phyloP scores from a whole-genome alignment of 352 stramenopile species.

The Phytophthora rubi region DNA sequence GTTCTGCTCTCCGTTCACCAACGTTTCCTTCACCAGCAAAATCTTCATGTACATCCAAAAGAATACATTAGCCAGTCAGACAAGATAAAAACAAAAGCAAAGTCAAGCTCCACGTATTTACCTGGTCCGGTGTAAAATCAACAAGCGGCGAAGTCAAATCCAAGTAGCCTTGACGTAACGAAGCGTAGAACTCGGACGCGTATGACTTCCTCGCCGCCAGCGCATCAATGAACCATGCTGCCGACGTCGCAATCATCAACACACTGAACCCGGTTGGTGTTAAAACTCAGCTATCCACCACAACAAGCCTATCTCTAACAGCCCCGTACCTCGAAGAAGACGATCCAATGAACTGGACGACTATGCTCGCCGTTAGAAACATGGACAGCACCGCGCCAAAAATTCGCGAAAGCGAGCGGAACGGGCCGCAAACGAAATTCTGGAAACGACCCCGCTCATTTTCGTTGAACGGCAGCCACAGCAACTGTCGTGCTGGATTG shows the following conservation, averaged over 20 bases:
- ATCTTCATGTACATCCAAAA: slow-evolving; percentile 46
- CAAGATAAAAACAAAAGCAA: not conserved
- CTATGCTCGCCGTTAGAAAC: slow-evolving; percentile 57
- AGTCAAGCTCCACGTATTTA: slow-evolving; percentile 16
- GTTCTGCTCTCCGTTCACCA: slow-evolving; percentile 76
- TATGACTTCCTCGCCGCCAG: slow-evolving; percentile 85
- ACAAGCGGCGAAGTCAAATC: slow-evolving; percentile 81
- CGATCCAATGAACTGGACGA: slow-evolving; percentile 49
- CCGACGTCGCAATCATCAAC: slow-evolving; percentile 64
- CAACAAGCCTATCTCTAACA: not conserved
- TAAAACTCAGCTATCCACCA: not conserved
- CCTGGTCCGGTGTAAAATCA: slow-evolving; percentile 87
- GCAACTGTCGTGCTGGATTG: slow-evolving; percentile 84
- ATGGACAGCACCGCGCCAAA: slow-evolving; percentile 79
- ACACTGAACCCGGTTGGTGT: slow-evolving; percentile 37
- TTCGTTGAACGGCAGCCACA: slow-evolving; percentile 86
- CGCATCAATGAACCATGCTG: slow-evolving; percentile 74
- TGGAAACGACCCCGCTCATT: slow-evolving; percentile 76
- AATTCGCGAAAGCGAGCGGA: slow-evolving; percentile 82
- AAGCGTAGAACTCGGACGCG: slow-evolving; percentile 85
- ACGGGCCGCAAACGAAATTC: slow-evolving; percentile 80
- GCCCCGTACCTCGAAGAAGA: slow-evolving; percentile 66
- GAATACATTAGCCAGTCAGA: not conserved
- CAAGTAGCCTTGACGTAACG: slow-evolving; percentile 81
- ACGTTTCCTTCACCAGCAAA: slow-evolving; percentile 78